These are phyloP conservation scores for Pisolithus albus DNA, from an alignment of 768 basidiomycete species.

Conservation along the genomic window DNA sequence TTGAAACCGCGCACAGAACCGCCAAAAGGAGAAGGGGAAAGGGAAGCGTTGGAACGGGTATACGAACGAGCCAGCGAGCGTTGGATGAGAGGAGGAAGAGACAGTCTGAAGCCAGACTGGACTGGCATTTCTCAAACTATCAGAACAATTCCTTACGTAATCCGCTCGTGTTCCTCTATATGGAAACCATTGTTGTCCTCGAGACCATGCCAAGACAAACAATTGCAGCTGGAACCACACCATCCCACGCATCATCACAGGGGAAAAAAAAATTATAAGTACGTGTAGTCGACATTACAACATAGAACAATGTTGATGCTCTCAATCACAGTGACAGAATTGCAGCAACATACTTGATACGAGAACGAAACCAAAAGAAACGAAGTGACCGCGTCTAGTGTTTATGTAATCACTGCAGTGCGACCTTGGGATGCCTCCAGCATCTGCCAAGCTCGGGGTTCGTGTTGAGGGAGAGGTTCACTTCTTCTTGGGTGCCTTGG, in stretches of 20 bases:
- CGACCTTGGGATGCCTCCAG: not conserved
- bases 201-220: too few species aligned
- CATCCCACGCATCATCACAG: not conserved
- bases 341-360: not conserved
- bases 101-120: not conserved
- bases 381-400: not conserved
- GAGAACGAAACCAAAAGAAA: not conserved
- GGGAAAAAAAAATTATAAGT: not conserved
- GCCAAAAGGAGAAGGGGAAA: conserved; percentile 2
- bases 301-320: not conserved
- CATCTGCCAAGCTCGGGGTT: not conserved
- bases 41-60: not conserved
- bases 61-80: conserved; percentile 5
- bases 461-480: not conserved
- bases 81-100: not conserved
- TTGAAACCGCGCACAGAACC: not conserved
- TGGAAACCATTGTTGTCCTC: too few species aligned
- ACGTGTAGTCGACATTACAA: not conserved
- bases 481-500: conserved; percentile 22
- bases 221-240: too few species aligned
- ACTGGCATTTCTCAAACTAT: too few species aligned
- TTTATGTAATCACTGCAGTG: not conserved
- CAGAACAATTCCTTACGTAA: too few species aligned
- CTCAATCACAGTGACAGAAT: not conserved
- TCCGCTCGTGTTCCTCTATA: too few species aligned